These are phyloP conservation scores for Ramaria rubella DNA, from an alignment of 768 basidiomycete genomes.

Conservation along the genomic window DNA sequence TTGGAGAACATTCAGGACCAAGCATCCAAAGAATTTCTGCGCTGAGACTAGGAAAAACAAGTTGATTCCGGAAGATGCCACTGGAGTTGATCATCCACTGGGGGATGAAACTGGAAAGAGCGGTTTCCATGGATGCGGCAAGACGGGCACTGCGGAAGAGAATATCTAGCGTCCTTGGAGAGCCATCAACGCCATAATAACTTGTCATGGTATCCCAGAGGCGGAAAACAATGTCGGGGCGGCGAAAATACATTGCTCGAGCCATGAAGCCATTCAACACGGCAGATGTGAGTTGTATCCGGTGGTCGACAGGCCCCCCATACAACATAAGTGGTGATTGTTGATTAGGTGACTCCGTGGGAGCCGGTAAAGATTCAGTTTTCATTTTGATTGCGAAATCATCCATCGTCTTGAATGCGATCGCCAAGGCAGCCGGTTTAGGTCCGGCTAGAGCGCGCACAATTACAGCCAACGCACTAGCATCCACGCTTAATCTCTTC, in stretches of 20 bases:
- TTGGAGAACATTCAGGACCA: slow-evolving; percentile 18
- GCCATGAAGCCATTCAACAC: slow-evolving; percentile 7
- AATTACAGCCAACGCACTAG: background rate
- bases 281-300: background rate
- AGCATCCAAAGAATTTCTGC: slow-evolving; percentile 25
- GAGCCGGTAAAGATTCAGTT: too few species aligned
- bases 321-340: background rate
- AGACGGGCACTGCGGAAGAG: slow-evolving; percentile 55
- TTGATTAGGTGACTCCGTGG: background rate
- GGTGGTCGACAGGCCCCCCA: background rate
- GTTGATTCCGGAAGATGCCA: slow-evolving; percentile 35
- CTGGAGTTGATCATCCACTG: slow-evolving; percentile 17
- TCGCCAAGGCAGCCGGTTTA: background rate
- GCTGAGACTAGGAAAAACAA: slow-evolving; percentile 12
- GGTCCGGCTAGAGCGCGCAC: slow-evolving; percentile 5
- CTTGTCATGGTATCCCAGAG: slow-evolving; percentile 61
- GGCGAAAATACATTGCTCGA: slow-evolving; percentile 20
- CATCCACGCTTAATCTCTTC: background rate
- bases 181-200: slow-evolving; percentile 53
- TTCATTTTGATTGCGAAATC: background rate
- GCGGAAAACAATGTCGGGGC: slow-evolving; percentile 57
- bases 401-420: slow-evolving; percentile 1
- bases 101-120: slow-evolving; percentile 44
- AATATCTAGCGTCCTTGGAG: slow-evolving; percentile 48
- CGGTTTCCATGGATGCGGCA: slow-evolving; percentile 45